Evolutionary conservation across 805 yeast genomes (phyloP), one percentile per base, ranked within the genome.

Genomic region (Metschnikowia peoriensis): DNA sequence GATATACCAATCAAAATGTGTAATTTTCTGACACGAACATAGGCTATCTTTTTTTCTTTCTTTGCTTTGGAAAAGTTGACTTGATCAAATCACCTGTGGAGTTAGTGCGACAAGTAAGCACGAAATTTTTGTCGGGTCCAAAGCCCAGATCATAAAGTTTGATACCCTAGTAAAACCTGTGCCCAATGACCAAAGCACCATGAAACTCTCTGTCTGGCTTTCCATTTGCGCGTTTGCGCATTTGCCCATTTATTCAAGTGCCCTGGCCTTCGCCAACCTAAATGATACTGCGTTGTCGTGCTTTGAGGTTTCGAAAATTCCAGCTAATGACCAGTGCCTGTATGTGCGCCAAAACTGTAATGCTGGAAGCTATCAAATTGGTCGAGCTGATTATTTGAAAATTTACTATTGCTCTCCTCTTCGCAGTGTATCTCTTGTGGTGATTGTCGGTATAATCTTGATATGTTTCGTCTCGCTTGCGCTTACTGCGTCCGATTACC

Each of bases 401-500:
- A 38, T 65, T 17, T 73, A 71, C 59, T 73, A 70, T 59, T 72
- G 76, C 49, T 47, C 60, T 8, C 43, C 51, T 2, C 12, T 35
- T 7, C 50, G 52, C 9, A 41, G 32, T 2, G 37, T 57, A 6
- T 55, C 69, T 8, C 50, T 66, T 2, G 38, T 58, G 6, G 54
- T 65, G 11, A 47, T 66, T 2, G 12, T 56, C 9, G 39, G 52
- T 11, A 62, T 69, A 57, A 62, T 77, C 38, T 50, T 76, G 1
- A 59, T 77, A 1, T 67, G 85, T 27, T 88, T 91, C 59, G 69
- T 82, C 28, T 70, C 83, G 0, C 75, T 93, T 50, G 97, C 96
- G 0, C 66, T 86, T 9, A 81, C 94, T 1, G 96, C 97, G 0
- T 85, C 93, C 3, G 91, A 88, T 65, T 89, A 78, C 62, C 69